Percentiles rank a stretch among this genome's conserved stretches.
phyloP scores from a whole-genome alignment of 768 basidiomycete genomes.

The Saitozyma podzolica region DNA sequence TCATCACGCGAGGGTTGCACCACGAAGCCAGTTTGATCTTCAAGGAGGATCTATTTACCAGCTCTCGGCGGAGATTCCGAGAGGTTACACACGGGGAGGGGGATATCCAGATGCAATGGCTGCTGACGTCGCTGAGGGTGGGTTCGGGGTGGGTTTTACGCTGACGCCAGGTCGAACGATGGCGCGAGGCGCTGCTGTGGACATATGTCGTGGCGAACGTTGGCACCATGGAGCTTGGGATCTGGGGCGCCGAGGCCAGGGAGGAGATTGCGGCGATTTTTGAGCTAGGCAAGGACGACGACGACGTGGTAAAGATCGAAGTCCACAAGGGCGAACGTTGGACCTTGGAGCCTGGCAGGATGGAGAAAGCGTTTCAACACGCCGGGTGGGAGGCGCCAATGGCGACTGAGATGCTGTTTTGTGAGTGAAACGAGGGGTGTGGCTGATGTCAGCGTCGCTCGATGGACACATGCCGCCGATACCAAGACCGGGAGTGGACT shows the following conservation, averaged over 20 bases:
- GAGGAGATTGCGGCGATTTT: slow-evolving; percentile 38
- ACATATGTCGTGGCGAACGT: slow-evolving; percentile 43
- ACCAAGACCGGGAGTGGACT: slow-evolving; percentile 16
- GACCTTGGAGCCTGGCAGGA: slow-evolving; percentile 35
- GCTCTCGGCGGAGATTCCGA: slow-evolving; percentile 39
- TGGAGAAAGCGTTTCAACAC: slow-evolving; percentile 32
- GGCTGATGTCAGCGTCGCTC: slow-evolving; percentile 33
- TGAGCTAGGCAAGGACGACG: slow-evolving; percentile 30
- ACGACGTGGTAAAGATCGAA: slow-evolving; percentile 39
- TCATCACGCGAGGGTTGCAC: slow-evolving; percentile 46
- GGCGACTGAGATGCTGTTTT: slow-evolving; percentile 45
- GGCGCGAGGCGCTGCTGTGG: slow-evolving; percentile 52
- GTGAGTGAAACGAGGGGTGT: slow-evolving; percentile 22
- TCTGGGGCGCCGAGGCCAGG: slow-evolving; percentile 33
- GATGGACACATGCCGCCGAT: slow-evolving; percentile 49
- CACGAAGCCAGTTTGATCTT: slow-evolving; percentile 50
- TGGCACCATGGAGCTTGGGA: slow-evolving; percentile 13
- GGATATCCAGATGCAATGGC: slow-evolving; percentile 49
- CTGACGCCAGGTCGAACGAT: slow-evolving; percentile 44
- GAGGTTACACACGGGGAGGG: slow-evolving; percentile 42
- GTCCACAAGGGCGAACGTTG: slow-evolving; percentile 40
- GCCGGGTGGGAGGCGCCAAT: slow-evolving; percentile 47
- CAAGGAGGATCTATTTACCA: slow-evolving; percentile 32
- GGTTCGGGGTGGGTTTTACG: not conserved
- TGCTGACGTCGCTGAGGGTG: slow-evolving; percentile 36